These are phyloP conservation scores for Niveomyces coronatus DNA, from an alignment of 2,329 filamentous ascomycete genomes.

Conservation along the genomic window DNA sequence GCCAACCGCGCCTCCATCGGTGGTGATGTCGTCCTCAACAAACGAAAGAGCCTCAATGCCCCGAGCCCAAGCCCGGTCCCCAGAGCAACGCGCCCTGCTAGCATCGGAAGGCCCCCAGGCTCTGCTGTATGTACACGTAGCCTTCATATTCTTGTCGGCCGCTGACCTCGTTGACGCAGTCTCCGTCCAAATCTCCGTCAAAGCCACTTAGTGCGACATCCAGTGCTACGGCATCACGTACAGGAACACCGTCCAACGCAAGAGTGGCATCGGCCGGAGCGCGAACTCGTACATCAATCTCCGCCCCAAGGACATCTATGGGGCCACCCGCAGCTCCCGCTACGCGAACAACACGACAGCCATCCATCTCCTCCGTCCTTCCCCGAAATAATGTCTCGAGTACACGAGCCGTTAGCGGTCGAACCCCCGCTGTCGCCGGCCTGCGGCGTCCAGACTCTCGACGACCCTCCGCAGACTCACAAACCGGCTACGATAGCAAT, in stretches of 20 bases:
- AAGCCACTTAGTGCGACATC: conserved; percentile 56
- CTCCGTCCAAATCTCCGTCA: conserved; percentile 68
- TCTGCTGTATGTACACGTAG: background rate
- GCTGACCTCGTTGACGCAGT: conserved; percentile 34
- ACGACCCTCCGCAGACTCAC: conserved; percentile 36
- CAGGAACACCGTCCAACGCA: conserved; percentile 51
- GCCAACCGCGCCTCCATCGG: conserved; percentile 30
- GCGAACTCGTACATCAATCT: conserved; percentile 46
- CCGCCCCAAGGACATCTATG: conserved; percentile 53
- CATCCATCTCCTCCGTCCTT: conserved; percentile 32
- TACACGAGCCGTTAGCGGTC: conserved; percentile 29
- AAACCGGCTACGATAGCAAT: conserved; percentile 31
- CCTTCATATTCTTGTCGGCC: background rate
- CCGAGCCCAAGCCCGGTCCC: conserved; percentile 62
- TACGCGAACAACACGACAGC: conserved; percentile 31
- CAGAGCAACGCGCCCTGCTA: conserved; percentile 43
- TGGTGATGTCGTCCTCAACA: conserved; percentile 43
- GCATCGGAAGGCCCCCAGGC: conserved; percentile 39
- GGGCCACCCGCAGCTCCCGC: conserved; percentile 48
- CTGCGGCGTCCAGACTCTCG: conserved; percentile 32
- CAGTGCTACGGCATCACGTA: conserved; percentile 50
- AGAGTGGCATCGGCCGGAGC: conserved; percentile 32
- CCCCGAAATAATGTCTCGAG: conserved; percentile 22
- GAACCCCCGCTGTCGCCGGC: conserved; percentile 26
- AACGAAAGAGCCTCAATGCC: conserved; percentile 59